Evolutionary conservation across 345 rosid species (phyloP).

Genomic region (Eucalyptus albens): DNA sequence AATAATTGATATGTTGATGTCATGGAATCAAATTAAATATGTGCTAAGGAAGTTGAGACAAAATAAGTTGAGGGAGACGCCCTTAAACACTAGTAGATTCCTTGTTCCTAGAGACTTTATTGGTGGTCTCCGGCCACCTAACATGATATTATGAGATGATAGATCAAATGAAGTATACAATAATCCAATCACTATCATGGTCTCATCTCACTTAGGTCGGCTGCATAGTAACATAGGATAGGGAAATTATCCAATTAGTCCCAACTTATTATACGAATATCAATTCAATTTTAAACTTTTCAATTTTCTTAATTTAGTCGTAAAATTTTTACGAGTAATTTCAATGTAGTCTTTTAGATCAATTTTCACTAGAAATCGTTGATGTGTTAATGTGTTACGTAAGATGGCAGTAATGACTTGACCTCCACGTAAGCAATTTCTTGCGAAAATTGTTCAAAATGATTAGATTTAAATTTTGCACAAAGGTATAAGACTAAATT

Average conservation of each 20-base stretch:
- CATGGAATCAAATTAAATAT: background rate
- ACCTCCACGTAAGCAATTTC: background rate
- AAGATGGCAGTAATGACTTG: background rate
- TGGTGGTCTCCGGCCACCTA: background rate
- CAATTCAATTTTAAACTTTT: background rate
- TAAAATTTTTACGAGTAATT: background rate
- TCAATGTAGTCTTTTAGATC: background rate
- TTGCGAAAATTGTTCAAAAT: fast-evolving
- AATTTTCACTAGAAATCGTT: background rate
- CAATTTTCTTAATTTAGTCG: too few relatives aligned
- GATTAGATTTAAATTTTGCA: background rate
- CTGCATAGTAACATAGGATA: background rate
- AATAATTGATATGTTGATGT: background rate
- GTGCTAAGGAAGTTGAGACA: background rate
- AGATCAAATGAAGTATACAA: background rate
- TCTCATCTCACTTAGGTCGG: background rate
- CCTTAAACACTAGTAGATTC: background rate
- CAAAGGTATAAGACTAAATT: background rate
- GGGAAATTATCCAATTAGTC: background rate
- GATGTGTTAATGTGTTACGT: background rate
- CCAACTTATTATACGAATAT: background rate
- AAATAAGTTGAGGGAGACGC: background rate
- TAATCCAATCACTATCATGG: background rate
- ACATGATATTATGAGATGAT: background rate
- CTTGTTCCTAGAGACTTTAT: background rate